Evolutionary conservation across 2,329 filamentous ascomycete species (phyloP), one percentile per base, ranked within the genome.

Genomic region (Didymella glomerata): DNA sequence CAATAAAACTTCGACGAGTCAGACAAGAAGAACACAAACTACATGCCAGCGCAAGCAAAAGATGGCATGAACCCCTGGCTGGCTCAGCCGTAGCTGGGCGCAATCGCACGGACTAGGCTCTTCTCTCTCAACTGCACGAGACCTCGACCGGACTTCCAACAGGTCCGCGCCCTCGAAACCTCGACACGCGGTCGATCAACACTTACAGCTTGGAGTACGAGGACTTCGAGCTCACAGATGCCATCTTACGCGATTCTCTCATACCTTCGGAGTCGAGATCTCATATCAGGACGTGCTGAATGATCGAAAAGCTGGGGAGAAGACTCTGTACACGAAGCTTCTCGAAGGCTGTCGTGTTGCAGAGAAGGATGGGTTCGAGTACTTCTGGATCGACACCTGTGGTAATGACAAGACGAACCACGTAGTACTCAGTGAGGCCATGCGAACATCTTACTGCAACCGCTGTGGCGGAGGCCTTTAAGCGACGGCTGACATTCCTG

Each of bases 231-330:
- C 42, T 22, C 13, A 10, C 42, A 1, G 14, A n/a, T 28, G 42
- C 49, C 49, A 28, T 27, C 24, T 5, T 52, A 52, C 28, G 49
- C 49, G 1, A 45, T 52, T 9, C 40, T 52, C n/a, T 52, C 49
- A 52, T n/a, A 52, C 38, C 10, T 52, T 10, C 4, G 30, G 25
- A 30, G 6, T 5, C 22, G 14, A 40, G 30, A 32, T 14, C 30
- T 32, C 38, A 18, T 22, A 40, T 13, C 38, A 36, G 16, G 14
- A n/a, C 16, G 32, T 36, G 32, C 16, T 36, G 32, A 36, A 36
- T 14, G 32, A n/a, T 36, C 32, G 16, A 36, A 18, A 36, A n/a
- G 14, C 32, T 16, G 6, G 16, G 32, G 18, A 2, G 32, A n/a
- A n/a, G 32, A 36, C 32, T 32, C 30, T 14, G 11, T 22, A 40